Base-by-base conservation (phyloP, 108 stramenopile genomes). In the Cafeteria roenbergensis region DNA sequence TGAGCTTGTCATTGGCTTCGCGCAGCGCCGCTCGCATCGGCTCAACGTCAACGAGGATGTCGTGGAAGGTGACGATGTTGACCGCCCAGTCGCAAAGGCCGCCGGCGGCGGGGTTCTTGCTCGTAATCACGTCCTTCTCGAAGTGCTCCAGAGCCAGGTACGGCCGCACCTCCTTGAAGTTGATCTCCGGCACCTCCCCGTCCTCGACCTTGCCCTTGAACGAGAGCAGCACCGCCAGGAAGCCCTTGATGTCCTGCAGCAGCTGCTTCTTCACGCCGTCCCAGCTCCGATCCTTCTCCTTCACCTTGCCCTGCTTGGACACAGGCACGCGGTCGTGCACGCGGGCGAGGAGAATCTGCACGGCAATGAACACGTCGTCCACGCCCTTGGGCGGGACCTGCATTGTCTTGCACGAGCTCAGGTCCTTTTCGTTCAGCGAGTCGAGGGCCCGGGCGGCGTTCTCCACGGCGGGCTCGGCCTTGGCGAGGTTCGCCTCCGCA, bases 341-440 rank as follows among this genome's bases (percentile, higher is more conserved):
- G 42, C 73, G 76, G 33, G 95, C 93, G 30, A 94, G 65, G 26
- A 97, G 79, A n/a, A 86, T 81, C 72, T 93, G 85, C 2, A 90
- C 85, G 22, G 88, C 88, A 9, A 83, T 81, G 64, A 97, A 89
- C 21, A 92, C 78, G 32, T 90, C 85, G 63, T 92, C 90, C 6
- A 85, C 82, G 30, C 85, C 85, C 8, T 73, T 63, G n/a, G 85
- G 85, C 17, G 85, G 83, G 51, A 70, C 73, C 37, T 59, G 58
- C 85, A 85, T 85, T 17, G 81, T 75, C 72, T 84, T 84, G 57
- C 81, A 82, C 61, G 29, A 27, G 50, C 36, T 27, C 4, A 75
- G 71, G 1, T 69, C 71, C 73, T 85, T 85, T 59, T 84, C 78
- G 64, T 84, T 75, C 38, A 85, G 72, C 29, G 83, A 79, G 51